Evolutionary conservation across 139 green algal species (phyloP).

Genomic region (Choricystis sp.): DNA sequence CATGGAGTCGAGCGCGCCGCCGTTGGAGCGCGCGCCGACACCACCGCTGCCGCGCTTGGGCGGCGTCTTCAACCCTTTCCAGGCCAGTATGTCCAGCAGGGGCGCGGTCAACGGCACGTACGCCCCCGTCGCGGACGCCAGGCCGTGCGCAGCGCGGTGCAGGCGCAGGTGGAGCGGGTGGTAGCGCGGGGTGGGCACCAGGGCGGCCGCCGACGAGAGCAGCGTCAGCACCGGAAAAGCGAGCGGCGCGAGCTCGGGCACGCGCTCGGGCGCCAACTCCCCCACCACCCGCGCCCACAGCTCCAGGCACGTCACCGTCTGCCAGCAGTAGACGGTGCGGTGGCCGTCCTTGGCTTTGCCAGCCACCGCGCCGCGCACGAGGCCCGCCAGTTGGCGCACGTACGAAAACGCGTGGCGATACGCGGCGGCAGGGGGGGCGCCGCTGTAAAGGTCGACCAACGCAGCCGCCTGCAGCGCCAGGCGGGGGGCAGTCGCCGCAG

Average conservation of each 20-base stretch:
- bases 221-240: conserved; percentile 74
- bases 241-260: conserved; percentile 53
- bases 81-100: conserved; percentile 72
- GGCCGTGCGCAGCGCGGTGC: conserved; percentile 20
- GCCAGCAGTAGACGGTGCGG: conserved; percentile 76
- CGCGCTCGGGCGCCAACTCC: conserved; percentile 10
- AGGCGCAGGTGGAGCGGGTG: conserved; percentile 74
- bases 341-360: conserved; percentile 70
- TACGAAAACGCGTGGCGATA: conserved; percentile 66
- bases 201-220: conserved; percentile 48
- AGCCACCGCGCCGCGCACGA: conserved; percentile 64
- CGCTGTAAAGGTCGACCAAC: conserved; percentile 63
- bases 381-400: conserved; percentile 68
- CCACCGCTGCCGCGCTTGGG: conserved; percentile 15
- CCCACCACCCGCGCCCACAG: conserved; percentile 62
- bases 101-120: conserved; percentile 65
- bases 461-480: conserved; percentile 78
- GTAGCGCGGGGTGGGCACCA: conserved; percentile 79
- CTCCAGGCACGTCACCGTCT: conserved; percentile 79
- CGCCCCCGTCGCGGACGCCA: conserved; percentile 33
- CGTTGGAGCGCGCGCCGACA: conserved; percentile 11
- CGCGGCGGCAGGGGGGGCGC: conserved; percentile 12
- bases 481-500: conserved; percentile 35
- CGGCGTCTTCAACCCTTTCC: conserved; percentile 31
- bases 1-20: conserved; percentile 4